phyloP scores from a whole-genome alignment of 192 early-diverging fungal genomes.

The Chytriomyces hyalinus region DNA sequence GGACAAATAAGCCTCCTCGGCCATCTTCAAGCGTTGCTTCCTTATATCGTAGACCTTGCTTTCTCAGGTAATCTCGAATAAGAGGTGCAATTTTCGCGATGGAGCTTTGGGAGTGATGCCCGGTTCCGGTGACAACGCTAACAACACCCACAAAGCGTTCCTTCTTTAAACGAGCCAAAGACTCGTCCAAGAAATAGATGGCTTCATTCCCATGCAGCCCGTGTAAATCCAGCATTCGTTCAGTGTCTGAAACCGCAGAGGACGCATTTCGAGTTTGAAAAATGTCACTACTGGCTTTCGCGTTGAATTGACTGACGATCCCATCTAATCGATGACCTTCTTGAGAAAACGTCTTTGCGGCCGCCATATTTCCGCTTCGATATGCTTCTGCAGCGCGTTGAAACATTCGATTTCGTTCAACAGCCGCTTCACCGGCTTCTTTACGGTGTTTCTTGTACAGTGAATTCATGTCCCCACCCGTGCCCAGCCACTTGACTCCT shows the following conservation, averaged over 20 bases:
- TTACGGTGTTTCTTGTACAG: constrained; percentile 47
- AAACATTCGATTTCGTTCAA: constrained; percentile 52
- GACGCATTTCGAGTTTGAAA: constrained; percentile 48
- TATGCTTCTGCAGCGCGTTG: constrained; percentile 58
- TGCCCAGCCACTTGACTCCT: constrained; percentile 45
- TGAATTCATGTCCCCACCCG: constrained; percentile 48
- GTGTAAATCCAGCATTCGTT: constrained; percentile 53
- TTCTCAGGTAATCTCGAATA: constrained; percentile 42
- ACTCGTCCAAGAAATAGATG: constrained; percentile 44
- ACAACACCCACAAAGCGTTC: constrained; percentile 43
- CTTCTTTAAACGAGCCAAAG: constrained; percentile 27
- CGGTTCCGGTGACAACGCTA: constrained; percentile 55
- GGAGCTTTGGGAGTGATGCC: constrained; percentile 49
- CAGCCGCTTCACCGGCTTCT: constrained; percentile 54
- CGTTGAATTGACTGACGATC: constrained; percentile 44
- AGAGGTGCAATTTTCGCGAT: constrained; percentile 50
- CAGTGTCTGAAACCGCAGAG: neutral
- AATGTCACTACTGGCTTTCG: constrained; percentile 42
- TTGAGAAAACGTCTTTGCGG: constrained; percentile 53
- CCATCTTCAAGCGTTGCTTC: constrained; percentile 54
- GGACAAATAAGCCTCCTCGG: constrained; percentile 49
- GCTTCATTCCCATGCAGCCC: constrained; percentile 58
- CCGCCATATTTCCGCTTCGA: constrained; percentile 52
- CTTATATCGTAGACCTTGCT: constrained; percentile 23
- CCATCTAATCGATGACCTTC: constrained; percentile 50